Percentiles rank a stretch among this genome's conserved stretches.
Evolutionary conservation across 805 yeast genomes (phyloP).

Genomic region (Spathaspora passalidarum): DNA sequence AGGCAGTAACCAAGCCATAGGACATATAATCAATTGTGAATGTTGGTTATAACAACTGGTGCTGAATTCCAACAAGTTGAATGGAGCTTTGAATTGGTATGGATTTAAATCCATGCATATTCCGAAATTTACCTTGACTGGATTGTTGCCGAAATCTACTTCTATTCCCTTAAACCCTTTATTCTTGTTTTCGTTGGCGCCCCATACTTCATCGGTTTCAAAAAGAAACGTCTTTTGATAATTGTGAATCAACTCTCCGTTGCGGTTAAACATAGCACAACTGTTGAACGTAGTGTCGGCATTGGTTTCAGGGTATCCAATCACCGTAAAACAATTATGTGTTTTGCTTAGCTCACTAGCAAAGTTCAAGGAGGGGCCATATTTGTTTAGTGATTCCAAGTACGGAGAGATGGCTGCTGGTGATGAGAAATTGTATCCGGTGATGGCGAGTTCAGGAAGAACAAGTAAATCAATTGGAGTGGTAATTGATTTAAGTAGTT

Average conservation of each 20-base stretch:
- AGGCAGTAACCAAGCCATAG: constrained; percentile 82
- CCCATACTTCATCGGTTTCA: constrained; percentile 80
- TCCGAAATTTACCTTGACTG: constrained; percentile 55
- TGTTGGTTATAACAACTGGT: constrained; percentile 44
- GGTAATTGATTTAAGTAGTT: constrained; percentile 26
- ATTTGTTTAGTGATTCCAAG: constrained; percentile 42
- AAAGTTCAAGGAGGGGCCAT: constrained; percentile 51
- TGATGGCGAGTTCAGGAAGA: constrained; percentile 79
- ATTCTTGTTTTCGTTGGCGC: constrained; percentile 63
- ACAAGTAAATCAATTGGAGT: constrained; percentile 61
- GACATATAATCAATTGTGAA: constrained; percentile 61
- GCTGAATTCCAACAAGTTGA: constrained; percentile 70
- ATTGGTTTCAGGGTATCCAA: constrained; percentile 76
- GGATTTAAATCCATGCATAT: constrained; percentile 96
- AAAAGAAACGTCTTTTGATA: constrained; percentile 78
- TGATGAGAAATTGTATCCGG: constrained; percentile 72
- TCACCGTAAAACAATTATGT: constrained; percentile 61
- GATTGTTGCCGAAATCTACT: constrained; percentile 20
- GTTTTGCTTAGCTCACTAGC: constrained; percentile 52
- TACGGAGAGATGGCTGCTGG: constrained; percentile 52
- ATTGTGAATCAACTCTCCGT: constrained; percentile 57
- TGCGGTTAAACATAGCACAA: constrained; percentile 59
- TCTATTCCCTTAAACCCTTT: constrained; percentile 52
- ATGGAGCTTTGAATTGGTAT: constrained; percentile 78
- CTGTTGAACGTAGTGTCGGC: constrained; percentile 52